phyloP scores from a whole-genome alignment of 495 filamentous ascomycete genomes.

The Bombardia bombarda region DNA sequence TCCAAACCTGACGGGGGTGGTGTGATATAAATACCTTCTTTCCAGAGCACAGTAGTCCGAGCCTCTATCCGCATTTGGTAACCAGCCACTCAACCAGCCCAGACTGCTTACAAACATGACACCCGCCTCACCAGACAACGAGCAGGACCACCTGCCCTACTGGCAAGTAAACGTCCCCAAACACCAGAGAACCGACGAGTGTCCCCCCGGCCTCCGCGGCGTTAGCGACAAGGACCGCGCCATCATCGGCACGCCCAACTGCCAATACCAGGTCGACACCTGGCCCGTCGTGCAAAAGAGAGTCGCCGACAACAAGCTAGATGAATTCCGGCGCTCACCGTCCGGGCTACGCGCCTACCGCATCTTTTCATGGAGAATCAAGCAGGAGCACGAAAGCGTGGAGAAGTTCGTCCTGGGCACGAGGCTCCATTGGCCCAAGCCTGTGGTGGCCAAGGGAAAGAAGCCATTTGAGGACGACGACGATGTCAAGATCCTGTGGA shows the following conservation, averaged over 20 bases:
- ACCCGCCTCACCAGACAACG: background rate
- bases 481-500: constrained; percentile 68
- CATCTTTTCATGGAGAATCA: constrained; percentile 53
- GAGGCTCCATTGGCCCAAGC: constrained; percentile 53
- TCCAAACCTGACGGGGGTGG: too few species aligned
- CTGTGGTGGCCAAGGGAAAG: constrained; percentile 23
- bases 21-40: too few species aligned
- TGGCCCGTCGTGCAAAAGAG: constrained; percentile 60
- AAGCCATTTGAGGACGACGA: constrained; percentile 47
- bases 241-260: constrained; percentile 60
- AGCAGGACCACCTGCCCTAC: constrained; percentile 44
- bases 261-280: constrained; percentile 43
- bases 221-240: constrained; percentile 46
- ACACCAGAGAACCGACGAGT: constrained; percentile 49
- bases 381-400: constrained; percentile 56
- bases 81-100: too few species aligned
- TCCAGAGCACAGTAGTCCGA: too few species aligned
- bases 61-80: too few species aligned
- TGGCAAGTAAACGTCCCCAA: constrained; percentile 74
- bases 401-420: constrained; percentile 64
- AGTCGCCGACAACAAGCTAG: constrained; percentile 57
- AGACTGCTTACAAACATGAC: background rate
- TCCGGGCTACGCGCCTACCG: constrained; percentile 67
- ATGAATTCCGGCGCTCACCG: constrained; percentile 65
- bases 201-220: constrained; percentile 59